Conservation (phyloP, 495 filamentous ascomycete genomes). For the Annulohypoxylon maeteangense region DNA sequence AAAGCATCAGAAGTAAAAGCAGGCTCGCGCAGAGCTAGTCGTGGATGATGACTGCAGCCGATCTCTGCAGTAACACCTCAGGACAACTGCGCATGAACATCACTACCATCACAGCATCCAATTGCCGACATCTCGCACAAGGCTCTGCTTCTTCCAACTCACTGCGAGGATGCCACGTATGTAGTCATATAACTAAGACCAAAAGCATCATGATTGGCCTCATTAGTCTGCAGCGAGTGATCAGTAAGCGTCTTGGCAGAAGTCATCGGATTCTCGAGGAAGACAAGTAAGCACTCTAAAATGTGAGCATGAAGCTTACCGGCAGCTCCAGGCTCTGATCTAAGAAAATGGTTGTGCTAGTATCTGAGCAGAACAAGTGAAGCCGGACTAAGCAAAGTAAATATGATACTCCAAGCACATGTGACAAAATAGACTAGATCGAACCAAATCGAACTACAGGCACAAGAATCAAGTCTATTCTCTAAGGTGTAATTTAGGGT, state of each 20-base stretch:
- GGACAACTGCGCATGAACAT: neutral
- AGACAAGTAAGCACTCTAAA: neutral
- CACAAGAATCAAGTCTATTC: slow-evolving; percentile 3
- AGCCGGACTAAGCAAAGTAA: neutral
- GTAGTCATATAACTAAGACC: neutral
- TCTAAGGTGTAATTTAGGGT: slow-evolving; percentile 8
- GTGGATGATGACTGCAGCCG: neutral
- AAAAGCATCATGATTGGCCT: neutral
- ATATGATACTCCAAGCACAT: no score
- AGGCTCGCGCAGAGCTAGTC: neutral
- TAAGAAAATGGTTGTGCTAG: no score
- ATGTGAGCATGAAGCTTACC: neutral
- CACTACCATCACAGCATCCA: neutral
- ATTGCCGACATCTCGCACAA: neutral
- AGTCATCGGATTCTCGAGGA: neutral
- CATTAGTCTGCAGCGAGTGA: neutral
- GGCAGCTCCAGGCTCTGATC: neutral
- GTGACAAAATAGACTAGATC: neutral
- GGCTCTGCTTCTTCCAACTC: neutral
- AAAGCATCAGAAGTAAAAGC: neutral
- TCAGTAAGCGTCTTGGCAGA: neutral
- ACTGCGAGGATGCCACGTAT: neutral
- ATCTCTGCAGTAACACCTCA: neutral
- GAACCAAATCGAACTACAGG: neutral
- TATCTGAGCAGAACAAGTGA: no score